phyloP scores from a whole-genome alignment of 371 early-diverging fungal species.

The Mortierella sp. region DNA sequence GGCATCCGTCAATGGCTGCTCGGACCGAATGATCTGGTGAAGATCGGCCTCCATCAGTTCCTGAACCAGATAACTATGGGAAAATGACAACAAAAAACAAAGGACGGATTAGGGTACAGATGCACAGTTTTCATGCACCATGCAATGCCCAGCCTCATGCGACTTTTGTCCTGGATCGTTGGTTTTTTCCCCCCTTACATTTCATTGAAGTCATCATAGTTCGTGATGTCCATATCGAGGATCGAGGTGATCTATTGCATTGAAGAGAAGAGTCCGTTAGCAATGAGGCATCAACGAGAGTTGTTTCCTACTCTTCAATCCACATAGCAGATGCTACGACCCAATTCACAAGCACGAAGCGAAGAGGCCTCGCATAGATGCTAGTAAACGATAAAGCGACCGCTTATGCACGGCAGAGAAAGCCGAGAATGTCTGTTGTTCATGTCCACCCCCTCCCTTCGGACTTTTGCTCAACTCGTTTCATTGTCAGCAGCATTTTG shows the following conservation, averaged over 20 bases:
- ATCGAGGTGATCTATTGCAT: constrained; percentile 82
- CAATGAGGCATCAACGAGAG: too few relatives aligned
- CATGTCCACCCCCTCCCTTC: background rate
- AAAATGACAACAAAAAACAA: background rate
- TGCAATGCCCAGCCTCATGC: too few relatives aligned
- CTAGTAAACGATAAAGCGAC: too few relatives aligned
- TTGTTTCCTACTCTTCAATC: too few relatives aligned
- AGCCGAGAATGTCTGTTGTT: too few relatives aligned
- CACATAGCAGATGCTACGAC: too few relatives aligned
- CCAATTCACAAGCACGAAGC: too few relatives aligned
- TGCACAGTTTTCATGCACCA: background rate
- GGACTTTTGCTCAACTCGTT: background rate
- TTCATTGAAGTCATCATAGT: constrained; percentile 81
- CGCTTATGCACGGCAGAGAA: too few relatives aligned
- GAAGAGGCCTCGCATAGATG: too few relatives aligned
- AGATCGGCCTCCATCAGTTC: constrained; percentile 99
- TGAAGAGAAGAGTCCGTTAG: constrained; percentile 3
- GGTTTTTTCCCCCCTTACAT: constrained; percentile 62
- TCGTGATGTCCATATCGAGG: constrained; percentile 76
- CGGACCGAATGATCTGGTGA: constrained; percentile 97
- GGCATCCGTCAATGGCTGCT: constrained; percentile 95
- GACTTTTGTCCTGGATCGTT: too few relatives aligned
- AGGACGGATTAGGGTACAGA: constrained; percentile 3
- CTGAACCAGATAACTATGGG: constrained; percentile 79
- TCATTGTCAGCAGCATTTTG: constrained; percentile 14